Base-by-base conservation (phyloP, 139 green algal species). In the Pedinophyceae sp. region DNA sequence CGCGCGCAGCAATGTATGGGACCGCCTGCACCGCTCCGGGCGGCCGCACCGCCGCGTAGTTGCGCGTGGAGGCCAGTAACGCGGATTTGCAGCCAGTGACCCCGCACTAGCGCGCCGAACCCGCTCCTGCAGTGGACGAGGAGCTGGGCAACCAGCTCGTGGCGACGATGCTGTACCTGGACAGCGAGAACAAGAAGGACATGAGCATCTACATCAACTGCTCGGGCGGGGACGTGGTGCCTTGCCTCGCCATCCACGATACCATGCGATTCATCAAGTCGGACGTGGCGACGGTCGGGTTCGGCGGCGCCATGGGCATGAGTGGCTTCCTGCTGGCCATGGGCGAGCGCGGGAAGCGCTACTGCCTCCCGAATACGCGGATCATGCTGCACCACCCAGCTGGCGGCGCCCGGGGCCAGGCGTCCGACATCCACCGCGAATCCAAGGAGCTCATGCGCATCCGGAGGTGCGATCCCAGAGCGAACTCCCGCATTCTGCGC, bases 401-500 rank as follows among this genome's bases (percentile, higher is more conserved):
- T n/a, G 91, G 91, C 24, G 74, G 76, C 13, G 86, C 91, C 0
- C 62, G 90, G 3, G 91, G 91, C 13, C 82, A 94, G 70, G 89
- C 89, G 4, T 75, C 65, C n/a, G 90, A 99, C 74, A 95, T 99
- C 64, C 77, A 95, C 61, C 91, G 94, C 52, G 91, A 99, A 78
- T 78, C 78, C 3, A 64, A 69, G n/a, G 92, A 99, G 79, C 74
- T 99, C 50, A 70, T 95, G 41, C 75, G 84, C 34, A 76, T 94
- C 54, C 77, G 86, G 34, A 43, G 10, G n/a, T n/a, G n/a, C n/a
- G n/a, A n/a, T n/a, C n/a, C n/a, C n/a, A n/a, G n/a, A n/a, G n/a
- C n/a, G n/a, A n/a, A n/a, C n/a, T n/a, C n/a, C n/a, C n/a, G n/a
- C n/a, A n/a, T n/a, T n/a, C n/a, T n/a, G n/a, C n/a, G n/a, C n/a